phyloP scores from a whole-genome alignment of 352 stramenopile species.

The Phytophthora constricta region DNA sequence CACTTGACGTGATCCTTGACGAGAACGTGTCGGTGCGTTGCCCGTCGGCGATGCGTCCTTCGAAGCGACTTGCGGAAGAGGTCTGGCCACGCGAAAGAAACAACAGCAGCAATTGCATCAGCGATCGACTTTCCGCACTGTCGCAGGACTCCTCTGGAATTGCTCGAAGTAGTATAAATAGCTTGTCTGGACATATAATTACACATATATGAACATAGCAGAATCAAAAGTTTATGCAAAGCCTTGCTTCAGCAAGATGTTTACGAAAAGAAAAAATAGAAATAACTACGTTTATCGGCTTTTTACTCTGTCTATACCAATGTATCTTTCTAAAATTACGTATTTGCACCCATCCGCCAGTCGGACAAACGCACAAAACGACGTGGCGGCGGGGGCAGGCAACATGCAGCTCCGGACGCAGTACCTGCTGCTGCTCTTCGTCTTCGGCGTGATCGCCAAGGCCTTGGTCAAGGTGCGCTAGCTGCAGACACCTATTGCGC shows the following conservation, averaged over 20 bases:
- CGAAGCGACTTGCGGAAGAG: constrained; percentile 12
- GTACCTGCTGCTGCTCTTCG: constrained; percentile 78
- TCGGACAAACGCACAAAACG: constrained; percentile 10
- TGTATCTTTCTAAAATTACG: not conserved
- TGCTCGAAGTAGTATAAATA: too few relatives aligned
- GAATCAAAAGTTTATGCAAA: too few relatives aligned
- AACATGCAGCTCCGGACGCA: constrained; percentile 60
- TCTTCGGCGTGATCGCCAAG: constrained; percentile 67
- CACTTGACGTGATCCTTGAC: too few relatives aligned
- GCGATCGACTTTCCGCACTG: too few relatives aligned
- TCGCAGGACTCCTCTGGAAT: too few relatives aligned
- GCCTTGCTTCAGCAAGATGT: too few relatives aligned
- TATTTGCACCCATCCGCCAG: not conserved
- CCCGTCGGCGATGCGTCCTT: not conserved
- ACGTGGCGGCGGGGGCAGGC: constrained; percentile 23
- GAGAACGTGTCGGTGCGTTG: too few relatives aligned
- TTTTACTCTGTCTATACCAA: too few relatives aligned
- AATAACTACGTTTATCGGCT: not conserved
- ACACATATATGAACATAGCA: too few relatives aligned
- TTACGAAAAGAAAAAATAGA: too few relatives aligned
- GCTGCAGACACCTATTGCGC: not conserved
- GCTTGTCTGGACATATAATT: too few relatives aligned
- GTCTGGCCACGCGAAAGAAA: constrained; percentile 1
- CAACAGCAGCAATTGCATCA: not conserved
- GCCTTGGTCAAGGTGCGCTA: constrained; percentile 66